These are phyloP conservation scores for Irineochytrium annulatum DNA, from an alignment of 192 early-diverging fungal species.

Conservation along the genomic window DNA sequence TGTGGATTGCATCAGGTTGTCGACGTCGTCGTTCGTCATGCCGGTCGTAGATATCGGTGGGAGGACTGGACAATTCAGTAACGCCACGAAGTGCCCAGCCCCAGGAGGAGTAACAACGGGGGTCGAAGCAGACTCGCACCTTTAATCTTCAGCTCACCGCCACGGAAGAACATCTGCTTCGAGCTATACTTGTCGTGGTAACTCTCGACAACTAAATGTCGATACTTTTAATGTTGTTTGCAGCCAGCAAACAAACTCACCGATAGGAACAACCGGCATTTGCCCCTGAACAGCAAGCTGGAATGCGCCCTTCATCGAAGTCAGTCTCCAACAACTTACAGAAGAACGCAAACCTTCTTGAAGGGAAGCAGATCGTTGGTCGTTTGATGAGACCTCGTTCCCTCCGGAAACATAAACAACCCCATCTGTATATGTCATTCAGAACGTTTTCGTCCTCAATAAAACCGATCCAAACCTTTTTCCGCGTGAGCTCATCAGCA, in stretches of 20 bases:
- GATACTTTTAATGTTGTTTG: conserved; percentile 3
- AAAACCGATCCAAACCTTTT: neutral
- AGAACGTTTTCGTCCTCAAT: neutral
- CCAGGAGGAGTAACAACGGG: neutral
- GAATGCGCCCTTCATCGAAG: conserved; percentile 68
- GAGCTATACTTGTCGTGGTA: conserved; percentile 56
- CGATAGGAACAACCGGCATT: conserved; percentile 85
- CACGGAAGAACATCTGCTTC: conserved; percentile 41
- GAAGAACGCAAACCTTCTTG: conserved; percentile 67
- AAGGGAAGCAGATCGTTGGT: conserved; percentile 78
- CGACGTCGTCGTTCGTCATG: conserved; percentile 24
- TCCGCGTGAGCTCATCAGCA: neutral
- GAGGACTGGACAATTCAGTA: conserved; percentile 17
- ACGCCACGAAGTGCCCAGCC: neutral
- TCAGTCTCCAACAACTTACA: neutral
- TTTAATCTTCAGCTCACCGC: conserved; percentile 54
- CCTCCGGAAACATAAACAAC: conserved; percentile 77
- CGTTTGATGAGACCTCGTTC: conserved; percentile 75
- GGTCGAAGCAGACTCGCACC: conserved; percentile 30
- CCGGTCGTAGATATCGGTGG: conserved; percentile 34
- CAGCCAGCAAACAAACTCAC: conserved; percentile 27
- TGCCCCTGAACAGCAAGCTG: conserved; percentile 81
- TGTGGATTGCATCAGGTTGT: conserved; percentile 4
- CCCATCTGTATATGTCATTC: conserved; percentile 4
- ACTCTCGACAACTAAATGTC: conserved; percentile 66